Evolutionary conservation across 2,329 filamentous ascomycete genomes (phyloP).

Genomic region (Didymella sp.): DNA sequence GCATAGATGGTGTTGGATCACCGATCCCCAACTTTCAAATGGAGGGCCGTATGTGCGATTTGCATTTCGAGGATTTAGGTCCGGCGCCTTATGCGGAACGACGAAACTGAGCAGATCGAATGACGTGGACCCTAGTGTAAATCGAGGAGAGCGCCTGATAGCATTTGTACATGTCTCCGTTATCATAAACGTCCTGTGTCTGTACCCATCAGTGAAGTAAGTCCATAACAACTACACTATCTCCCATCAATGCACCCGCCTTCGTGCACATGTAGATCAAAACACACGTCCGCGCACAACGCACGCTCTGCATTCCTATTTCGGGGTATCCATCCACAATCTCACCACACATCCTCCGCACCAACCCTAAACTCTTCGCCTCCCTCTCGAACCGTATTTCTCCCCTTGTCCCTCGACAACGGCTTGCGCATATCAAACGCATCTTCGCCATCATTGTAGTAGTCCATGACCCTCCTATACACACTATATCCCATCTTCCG

Average conservation of each 20-base stretch:
- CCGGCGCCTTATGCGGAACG: too few species aligned
- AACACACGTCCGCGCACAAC: background rate
- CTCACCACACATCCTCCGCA: slow-evolving; percentile 84
- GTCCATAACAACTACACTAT: background rate
- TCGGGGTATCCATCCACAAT: background rate
- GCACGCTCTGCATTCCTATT: background rate
- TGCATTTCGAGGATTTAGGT: too few species aligned
- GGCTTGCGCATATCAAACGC: slow-evolving; percentile 97
- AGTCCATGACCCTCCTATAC: slow-evolving; percentile 85
- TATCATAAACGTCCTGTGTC: background rate
- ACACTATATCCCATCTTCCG: slow-evolving; percentile 88
- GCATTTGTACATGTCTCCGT: background rate
- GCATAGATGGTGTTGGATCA: slow-evolving; percentile 1
- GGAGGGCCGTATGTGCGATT: background rate
- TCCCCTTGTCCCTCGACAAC: slow-evolving; percentile 77
- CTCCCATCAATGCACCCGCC: background rate
- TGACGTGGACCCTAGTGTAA: background rate
- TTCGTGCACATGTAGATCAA: background rate
- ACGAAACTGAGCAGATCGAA: background rate
- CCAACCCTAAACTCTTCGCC: slow-evolving; percentile 80
- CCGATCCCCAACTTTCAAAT: background rate
- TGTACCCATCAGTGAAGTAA: background rate
- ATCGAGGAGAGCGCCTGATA: background rate
- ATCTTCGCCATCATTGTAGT: slow-evolving; percentile 95
- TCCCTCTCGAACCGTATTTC: slow-evolving; percentile 78